These are phyloP conservation scores for Clathrus columnatus DNA, from an alignment of 768 basidiomycete species.

Conservation along the genomic window DNA sequence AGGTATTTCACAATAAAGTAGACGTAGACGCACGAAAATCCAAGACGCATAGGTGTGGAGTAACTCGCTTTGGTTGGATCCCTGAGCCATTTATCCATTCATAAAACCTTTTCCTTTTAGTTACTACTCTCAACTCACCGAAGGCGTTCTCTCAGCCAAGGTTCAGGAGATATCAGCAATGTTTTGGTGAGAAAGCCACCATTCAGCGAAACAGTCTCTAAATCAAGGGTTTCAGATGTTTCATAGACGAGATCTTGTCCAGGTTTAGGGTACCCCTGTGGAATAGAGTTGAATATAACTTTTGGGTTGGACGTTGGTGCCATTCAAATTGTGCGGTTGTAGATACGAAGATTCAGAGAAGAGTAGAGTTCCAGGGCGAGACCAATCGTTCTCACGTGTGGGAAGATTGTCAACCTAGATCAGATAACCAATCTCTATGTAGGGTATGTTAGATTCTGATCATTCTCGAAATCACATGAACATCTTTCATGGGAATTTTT, in stretches of 20 bases:
- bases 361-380: too few relatives aligned
- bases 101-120: background rate
- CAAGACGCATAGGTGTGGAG: background rate
- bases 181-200: conserved; percentile 20
- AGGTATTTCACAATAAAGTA: background rate
- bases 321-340: too few relatives aligned
- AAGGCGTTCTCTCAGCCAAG: conserved; percentile 18
- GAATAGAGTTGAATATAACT: background rate
- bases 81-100: background rate
- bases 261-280: conserved; percentile 9
- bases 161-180: conserved; percentile 20
- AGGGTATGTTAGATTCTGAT: too few relatives aligned
- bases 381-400: too few relatives aligned
- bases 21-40: background rate
- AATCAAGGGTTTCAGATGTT: conserved; percentile 18
- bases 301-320: too few relatives aligned
- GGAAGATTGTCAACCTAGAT: too few relatives aligned
- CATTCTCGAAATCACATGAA: too few relatives aligned
- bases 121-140: too few relatives aligned
- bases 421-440: too few relatives aligned
- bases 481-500: too few relatives aligned
- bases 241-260: conserved; percentile 17
- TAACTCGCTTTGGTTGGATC: background rate
- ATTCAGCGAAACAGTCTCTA: conserved; percentile 16
- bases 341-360: too few relatives aligned